Base-by-base conservation (phyloP, 352 stramenopile genomes). In the Globisporangium radiosum region DNA sequence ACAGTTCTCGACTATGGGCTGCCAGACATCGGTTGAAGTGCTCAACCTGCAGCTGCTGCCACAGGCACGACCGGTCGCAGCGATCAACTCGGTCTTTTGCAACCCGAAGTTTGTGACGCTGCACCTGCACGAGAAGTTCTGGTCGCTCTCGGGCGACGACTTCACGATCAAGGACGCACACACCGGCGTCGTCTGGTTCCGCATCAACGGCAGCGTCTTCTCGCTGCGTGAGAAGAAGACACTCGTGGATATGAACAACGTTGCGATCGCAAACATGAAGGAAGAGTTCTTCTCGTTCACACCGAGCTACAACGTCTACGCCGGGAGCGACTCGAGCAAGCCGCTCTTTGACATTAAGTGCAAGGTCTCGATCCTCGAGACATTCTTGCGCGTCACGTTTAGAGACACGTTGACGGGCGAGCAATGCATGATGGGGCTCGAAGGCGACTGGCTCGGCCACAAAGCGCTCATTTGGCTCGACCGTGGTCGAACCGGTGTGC, bases 381-480 rank as follows among this genome's bases (percentile, higher is more conserved):
- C 54, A 0, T 39, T 65, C 17, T 40, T 74, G 4, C 40, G 60
- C 42, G 56, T 66, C 17, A 53, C 57, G 17, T 75, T 75, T 50
- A 47, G 43, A 39, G 60, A 75, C 33, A n/a, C 53, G 4, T 44
- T 44, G 8, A 66, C 43, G 5, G 59, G 59, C 36, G 19, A 53
- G 42, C 43, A 54, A 15, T 70, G 61, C 49, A 39, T n/a, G 3
- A 49, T 71, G 47, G 62, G 62, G 0, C 47, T 75, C 38, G 36
- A 61, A 1, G 68, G 68, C 45, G 52, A 70, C 54, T 75, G 65
- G 65, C 55, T 57, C 8, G 44, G 56, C 17, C 65, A 59, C 15
- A 60, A 52, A 11, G 65, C 65, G 8, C 52, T 59, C 36, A 69
- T 76, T 39, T 76, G 60, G 63, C 39, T 73, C 7, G 39, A 69